Percentiles rank a stretch among this genome's conserved stretches.
These are phyloP conservation scores for Aspergillus vadensis DNA, from an alignment of 2,329 filamentous ascomycete genomes.

Conservation along the genomic window DNA sequence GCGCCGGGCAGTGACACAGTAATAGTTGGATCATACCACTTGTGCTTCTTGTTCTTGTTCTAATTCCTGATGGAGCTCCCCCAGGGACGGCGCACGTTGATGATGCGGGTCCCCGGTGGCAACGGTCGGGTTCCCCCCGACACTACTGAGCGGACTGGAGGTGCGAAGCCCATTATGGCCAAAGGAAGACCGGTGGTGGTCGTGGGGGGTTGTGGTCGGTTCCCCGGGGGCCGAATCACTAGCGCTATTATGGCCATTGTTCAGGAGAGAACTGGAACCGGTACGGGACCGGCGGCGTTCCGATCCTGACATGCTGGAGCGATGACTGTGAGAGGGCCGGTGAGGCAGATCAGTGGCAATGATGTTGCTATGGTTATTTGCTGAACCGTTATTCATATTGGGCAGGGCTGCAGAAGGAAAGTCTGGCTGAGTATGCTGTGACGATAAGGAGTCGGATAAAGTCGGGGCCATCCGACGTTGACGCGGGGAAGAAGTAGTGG, in stretches of 20 bases:
- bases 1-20: constrained; percentile 5
- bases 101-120: constrained; percentile 51
- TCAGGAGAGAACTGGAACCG: constrained; percentile 43
- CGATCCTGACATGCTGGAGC: constrained; percentile 40
- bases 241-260: constrained; percentile 29
- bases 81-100: constrained; percentile 50
- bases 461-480: constrained; percentile 34
- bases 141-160: constrained; percentile 44
- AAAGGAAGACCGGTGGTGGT: constrained; percentile 44
- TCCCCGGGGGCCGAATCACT: constrained; percentile 38
- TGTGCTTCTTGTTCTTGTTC: constrained; percentile 56
- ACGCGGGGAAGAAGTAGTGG: constrained; percentile 42
- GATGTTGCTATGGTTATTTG: constrained; percentile 63
- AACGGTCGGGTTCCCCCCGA: constrained; percentile 45
- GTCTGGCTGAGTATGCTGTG: constrained; percentile 12
- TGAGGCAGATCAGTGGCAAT: constrained; percentile 68
- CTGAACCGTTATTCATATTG: constrained; percentile 16
- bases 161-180: constrained; percentile 43
- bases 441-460: constrained; percentile 66
- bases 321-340: constrained; percentile 41
- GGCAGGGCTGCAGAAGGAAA: constrained; percentile 12
- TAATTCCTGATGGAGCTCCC: constrained; percentile 53
- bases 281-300: constrained; percentile 48
- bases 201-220: constrained; percentile 31
- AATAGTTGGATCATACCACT: constrained; percentile 41